Conservation (phyloP, 768 basidiomycete species). For the Suillus cothurnatus region DNA sequence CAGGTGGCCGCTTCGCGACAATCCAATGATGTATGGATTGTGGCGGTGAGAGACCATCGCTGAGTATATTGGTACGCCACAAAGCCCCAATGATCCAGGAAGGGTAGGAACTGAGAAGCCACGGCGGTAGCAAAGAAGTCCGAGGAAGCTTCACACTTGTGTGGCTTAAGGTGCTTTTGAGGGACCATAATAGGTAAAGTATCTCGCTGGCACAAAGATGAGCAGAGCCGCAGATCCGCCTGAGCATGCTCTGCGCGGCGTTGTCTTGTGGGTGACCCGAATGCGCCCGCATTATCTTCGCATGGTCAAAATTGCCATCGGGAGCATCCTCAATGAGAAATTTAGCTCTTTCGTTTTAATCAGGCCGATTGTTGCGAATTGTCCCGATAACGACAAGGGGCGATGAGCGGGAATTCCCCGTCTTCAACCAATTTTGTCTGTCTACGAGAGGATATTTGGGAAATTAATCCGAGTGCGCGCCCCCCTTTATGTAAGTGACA, state of each 20-base stretch:
- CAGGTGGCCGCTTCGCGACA: conserved; percentile 1
- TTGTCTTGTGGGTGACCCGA: neutral
- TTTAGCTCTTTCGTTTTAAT: neutral
- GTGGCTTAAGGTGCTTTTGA: neutral
- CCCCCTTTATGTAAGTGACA: neutral
- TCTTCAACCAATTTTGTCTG: neutral
- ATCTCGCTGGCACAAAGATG: conserved; percentile 1
- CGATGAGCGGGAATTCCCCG: neutral
- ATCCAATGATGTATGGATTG: conserved; percentile 9
- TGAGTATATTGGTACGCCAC: conserved; percentile 29
- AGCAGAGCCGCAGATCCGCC: neutral
- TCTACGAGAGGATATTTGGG: neutral
- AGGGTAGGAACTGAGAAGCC: conserved; percentile 28
- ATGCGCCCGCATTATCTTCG: neutral
- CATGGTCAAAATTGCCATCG: neutral
- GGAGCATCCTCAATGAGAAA: conserved; percentile 5
- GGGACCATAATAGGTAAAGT: neutral
- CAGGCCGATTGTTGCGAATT: neutral
- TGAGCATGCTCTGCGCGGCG: neutral
- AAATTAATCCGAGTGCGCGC: neutral
- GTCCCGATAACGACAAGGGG: neutral
- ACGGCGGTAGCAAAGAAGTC: conserved; percentile 38
- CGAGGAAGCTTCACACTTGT: conserved; percentile 32
- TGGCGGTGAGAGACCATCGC: conserved; percentile 21
- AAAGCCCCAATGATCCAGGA: conserved; percentile 24